phyloP scores from a whole-genome alignment of 805 yeast genomes.

The Monosporozyma solicola region DNA sequence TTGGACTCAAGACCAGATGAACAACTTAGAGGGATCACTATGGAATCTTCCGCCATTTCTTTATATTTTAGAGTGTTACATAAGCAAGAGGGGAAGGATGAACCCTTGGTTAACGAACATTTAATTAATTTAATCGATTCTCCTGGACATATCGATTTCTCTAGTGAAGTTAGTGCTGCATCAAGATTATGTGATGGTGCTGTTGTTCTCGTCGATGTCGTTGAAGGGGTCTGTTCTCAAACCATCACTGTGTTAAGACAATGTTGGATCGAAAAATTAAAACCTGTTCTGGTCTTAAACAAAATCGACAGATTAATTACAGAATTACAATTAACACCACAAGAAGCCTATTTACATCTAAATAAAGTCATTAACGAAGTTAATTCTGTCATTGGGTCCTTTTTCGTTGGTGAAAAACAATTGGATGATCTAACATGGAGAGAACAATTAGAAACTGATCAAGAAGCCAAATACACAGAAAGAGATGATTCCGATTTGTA shows the following conservation, averaged over 20 bases:
- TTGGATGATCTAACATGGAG: constrained; percentile 74
- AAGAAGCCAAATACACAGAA: constrained; percentile 51
- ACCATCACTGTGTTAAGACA: constrained; percentile 91
- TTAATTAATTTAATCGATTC: constrained; percentile 90
- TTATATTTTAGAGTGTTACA: constrained; percentile 71
- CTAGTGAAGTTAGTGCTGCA: constrained; percentile 93
- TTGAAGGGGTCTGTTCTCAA: constrained; percentile 97
- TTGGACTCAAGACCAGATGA: constrained; percentile 94
- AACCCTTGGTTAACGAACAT: constrained; percentile 58
- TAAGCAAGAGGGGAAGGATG: constrained; percentile 35
- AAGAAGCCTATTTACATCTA: constrained; percentile 78
- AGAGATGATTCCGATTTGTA: constrained; percentile 73
- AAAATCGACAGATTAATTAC: constrained; percentile 80
- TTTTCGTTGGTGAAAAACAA: constrained; percentile 88
- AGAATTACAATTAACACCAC: constrained; percentile 73
- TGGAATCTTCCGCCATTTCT: constrained; percentile 95
- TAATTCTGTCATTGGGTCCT: constrained; percentile 88
- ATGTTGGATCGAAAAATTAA: constrained; percentile 87
- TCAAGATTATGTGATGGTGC: constrained; percentile 97
- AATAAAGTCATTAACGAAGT: constrained; percentile 81
- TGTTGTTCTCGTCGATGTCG: constrained; percentile 88
- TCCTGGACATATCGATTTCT: constrained; percentile 98
- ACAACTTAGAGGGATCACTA: constrained; percentile 91
- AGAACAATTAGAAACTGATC: constrained; percentile 46
- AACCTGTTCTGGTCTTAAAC: constrained; percentile 80